phyloP scores from a whole-genome alignment of 2,329 filamentous ascomycete species.

The Colletotrichum sp. region DNA sequence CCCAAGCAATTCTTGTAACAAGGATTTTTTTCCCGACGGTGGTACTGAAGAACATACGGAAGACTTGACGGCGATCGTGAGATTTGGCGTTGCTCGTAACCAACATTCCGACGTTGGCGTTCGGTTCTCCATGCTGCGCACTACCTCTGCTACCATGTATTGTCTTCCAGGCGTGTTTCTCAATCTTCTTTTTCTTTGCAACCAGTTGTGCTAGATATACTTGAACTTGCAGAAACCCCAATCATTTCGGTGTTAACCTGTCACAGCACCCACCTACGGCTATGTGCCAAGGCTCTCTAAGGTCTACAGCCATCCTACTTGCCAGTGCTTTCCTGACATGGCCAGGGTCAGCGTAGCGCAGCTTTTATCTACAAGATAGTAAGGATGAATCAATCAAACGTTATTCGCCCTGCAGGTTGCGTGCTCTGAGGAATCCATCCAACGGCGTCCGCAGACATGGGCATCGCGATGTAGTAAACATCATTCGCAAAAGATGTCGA shows the following conservation, averaged over 20 bases:
- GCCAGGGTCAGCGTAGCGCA: not conserved
- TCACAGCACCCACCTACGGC: not conserved
- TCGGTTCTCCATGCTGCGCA: not conserved
- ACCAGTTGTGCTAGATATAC: too few relatives aligned
- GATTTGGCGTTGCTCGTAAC: not conserved
- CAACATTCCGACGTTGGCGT: too few relatives aligned
- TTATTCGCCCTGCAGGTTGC: not conserved
- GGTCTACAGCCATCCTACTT: not conserved
- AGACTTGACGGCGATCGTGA: not conserved
- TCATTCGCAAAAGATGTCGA: not conserved
- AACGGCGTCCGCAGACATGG: not conserved
- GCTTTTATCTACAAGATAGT: not conserved
- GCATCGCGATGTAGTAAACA: not conserved
- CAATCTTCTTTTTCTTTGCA: too few relatives aligned
- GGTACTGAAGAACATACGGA: not conserved
- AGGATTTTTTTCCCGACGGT: not conserved
- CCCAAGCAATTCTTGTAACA: not conserved
- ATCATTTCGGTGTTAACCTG: not conserved
- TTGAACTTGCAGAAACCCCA: not conserved
- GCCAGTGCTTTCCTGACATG: not conserved
- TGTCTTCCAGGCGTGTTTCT: too few relatives aligned
- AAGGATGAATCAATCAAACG: not conserved
- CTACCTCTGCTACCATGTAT: not conserved
- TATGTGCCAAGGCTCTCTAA: not conserved
- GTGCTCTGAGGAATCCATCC: not conserved